Base-by-base conservation (phyloP, 495 filamentous ascomycete species). In the Neurospora cerealis region DNA sequence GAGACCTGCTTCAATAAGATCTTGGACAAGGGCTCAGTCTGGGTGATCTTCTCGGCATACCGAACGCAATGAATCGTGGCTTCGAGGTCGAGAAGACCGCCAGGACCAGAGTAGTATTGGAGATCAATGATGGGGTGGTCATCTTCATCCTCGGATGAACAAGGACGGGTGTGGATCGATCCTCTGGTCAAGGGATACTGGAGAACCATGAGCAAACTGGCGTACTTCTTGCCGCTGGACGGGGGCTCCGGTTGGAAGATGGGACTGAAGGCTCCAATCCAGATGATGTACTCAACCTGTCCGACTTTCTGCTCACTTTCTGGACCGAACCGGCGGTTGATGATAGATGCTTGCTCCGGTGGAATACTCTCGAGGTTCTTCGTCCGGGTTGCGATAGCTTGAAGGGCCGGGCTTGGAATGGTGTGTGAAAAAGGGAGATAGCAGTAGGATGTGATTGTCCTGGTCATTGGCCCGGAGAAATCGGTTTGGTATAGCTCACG, bases 171-270 rank as follows among this genome's bases (percentile, higher is more conserved):
- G 54, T 89, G 86, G 36, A 88, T 79, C 34, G 77, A 82, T 0
- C 88, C 87, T 13, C 79, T 75, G 0, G 86, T 85, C 48, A 87
- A 87, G 0, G 87, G 87, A 71, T 86, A 85, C 75, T 88, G 86
- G 5, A 88, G 80, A 77, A 89, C 87, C 75, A 86, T 83, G 5
- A 86, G 74, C 81, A 89, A 82, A 10, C 84, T 87, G 6, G 77
- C 85, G 71, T 88, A 88, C 71, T 85, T 85, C 73, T 86, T 88
- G 10, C 78, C 81, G 0, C 60, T 70, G 0, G 70, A 48, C 1
- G 81, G 76, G 21, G 46, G 46, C n/a, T 81, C 73, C 0, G 82
- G 80, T 2, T 71, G 62, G 73, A 83, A 85, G 38, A 79, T 80
- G 19, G 84, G 80, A 46, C 79, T 84, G 84, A 85, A 86, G 73